phyloP scores from a whole-genome alignment of 306 rosid genomes.

The Gastrolobium villosum region DNA sequence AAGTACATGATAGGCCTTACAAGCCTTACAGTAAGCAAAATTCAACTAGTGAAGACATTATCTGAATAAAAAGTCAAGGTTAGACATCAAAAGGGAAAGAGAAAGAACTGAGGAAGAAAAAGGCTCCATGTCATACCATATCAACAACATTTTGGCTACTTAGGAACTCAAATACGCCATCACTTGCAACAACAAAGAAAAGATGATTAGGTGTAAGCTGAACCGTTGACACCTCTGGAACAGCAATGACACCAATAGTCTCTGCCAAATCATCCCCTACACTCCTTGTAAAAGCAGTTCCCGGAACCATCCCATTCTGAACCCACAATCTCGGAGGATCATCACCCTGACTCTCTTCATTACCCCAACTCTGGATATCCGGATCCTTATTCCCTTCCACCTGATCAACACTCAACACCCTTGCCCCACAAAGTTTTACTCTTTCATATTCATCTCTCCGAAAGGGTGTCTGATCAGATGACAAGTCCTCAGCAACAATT shows the following conservation, averaged over 20 bases:
- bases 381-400: constrained; percentile 95
- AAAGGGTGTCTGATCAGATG: constrained; percentile 94
- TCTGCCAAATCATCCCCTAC: constrained; percentile 91
- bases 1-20: constrained; percentile 2
- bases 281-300: constrained; percentile 98
- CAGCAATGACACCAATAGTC: constrained; percentile 87
- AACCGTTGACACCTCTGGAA: constrained; percentile 80
- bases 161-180: constrained; percentile 95
- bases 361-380: constrained; percentile 83
- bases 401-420: constrained; percentile 92
- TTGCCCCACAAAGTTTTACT: constrained; percentile 89
- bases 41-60: constrained; percentile 18
- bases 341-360: constrained; percentile 83
- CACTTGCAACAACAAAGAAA: constrained; percentile 95
- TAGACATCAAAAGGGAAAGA: constrained; percentile 18
- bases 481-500: constrained; percentile 81
- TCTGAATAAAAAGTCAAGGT: background rate
- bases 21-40: constrained; percentile 27
- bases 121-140: constrained; percentile 69
- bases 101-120: background rate
- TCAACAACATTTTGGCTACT: constrained; percentile 89
- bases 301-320: constrained; percentile 81
- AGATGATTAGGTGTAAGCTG: constrained; percentile 81
- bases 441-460: constrained; percentile 92
- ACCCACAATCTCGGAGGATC: constrained; percentile 99